Evolutionary conservation across 1,284 basidiomycete genomes (phyloP), one percentile per base, ranked within the genome.

Genomic region (Phaffia rhodozyma): DNA sequence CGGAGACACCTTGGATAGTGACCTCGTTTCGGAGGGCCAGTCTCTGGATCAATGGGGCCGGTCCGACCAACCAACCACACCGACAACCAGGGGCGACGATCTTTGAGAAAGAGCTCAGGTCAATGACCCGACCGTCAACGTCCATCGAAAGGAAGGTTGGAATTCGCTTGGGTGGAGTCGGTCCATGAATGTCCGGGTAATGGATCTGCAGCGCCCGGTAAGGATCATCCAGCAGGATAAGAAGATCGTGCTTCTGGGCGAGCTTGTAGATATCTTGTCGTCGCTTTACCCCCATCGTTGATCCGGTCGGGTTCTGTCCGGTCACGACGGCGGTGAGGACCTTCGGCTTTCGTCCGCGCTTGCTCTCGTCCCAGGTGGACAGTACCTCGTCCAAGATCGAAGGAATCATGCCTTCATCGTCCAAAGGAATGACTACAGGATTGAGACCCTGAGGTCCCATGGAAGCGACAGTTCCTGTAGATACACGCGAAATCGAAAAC

Each of bases 41-140:
- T 58, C 69, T 68, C 43, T 68, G 66, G 23, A 73, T 68, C 13
- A 75, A 52, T 21, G 57, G 55, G 47, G 62, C 68, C 30, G 71
- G 74, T 11, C 71, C 73, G 0, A 86, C 88, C 70, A 85, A 84
- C 82, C 83, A 90, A 2, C 87, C 87, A 21, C 87, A 73, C 5
- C 87, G 82, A 64, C 80, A 80, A 1, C 87, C 87, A 1, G 86
- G 87, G 0, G 85, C 86, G 61, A 89, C 81, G 16, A 83, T 86
- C 80, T 89, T 90, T 47, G 86, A 87, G 73, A 89, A 89, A 0
- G 83, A 84, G 71, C 89, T 87, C 32, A 89, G 74, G 3, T 86
- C 84, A 58, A 90, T 81, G 38, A 90, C 87, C 25, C 87, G 82
- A 2, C 87, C 87, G 73, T 90, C 83, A 66, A 83, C 83, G 72